phyloP scores from a whole-genome alignment of 108 stramenopile species.

The Nitzschia palea region DNA sequence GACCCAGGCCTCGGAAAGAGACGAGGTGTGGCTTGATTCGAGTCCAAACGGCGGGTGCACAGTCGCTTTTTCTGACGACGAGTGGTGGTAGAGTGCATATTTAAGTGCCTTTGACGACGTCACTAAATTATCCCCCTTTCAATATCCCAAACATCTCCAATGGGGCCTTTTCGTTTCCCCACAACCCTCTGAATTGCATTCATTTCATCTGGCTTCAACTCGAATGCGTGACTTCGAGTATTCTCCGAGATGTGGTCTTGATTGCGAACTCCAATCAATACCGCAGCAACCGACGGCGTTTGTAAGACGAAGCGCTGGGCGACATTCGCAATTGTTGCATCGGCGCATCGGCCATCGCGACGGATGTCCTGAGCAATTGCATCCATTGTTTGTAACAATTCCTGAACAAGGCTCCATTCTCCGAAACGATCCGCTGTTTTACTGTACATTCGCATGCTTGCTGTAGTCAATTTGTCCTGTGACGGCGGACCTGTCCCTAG shows the following conservation, averaged over 20 bases:
- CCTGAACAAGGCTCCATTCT: slow-evolving; percentile 53
- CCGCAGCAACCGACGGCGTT: slow-evolving; percentile 41
- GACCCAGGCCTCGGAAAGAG: too few relatives aligned
- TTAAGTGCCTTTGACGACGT: background rate
- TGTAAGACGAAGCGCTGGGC: slow-evolving; percentile 62
- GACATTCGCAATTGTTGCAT: slow-evolving; percentile 44
- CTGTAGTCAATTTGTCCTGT: slow-evolving; percentile 16
- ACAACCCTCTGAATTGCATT: slow-evolving; percentile 48
- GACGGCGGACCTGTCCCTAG: slow-evolving; percentile 36
- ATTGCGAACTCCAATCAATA: slow-evolving; percentile 60
- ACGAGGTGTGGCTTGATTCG: too few relatives aligned
- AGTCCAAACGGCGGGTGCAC: too few relatives aligned
- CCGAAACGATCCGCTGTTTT: slow-evolving; percentile 49
- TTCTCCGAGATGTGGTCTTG: slow-evolving; percentile 47
- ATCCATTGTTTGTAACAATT: slow-evolving; percentile 49
- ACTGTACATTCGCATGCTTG: slow-evolving; percentile 55
- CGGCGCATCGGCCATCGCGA: slow-evolving; percentile 37
- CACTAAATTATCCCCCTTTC: slow-evolving; percentile 49
- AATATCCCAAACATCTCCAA: slow-evolving; percentile 55
- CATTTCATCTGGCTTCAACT: slow-evolving; percentile 38
- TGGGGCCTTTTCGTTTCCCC: slow-evolving; percentile 34
- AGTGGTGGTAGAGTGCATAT: background rate
- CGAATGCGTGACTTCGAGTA: slow-evolving; percentile 46
- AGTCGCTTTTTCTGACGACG: too few relatives aligned
- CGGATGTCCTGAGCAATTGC: slow-evolving; percentile 35